phyloP scores from a whole-genome alignment of 129 eudicot species.

The Helianthus annuus region HanXRQr2.0-SUNRISE NC_035434.2:170931469-170931968 shows the following conservation, averaged over 20 bases:
- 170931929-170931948: not conserved
- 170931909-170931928: not conserved
- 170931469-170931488: no score
- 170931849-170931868: constrained; percentile 14
- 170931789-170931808: constrained; percentile 16
- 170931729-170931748: not conserved
- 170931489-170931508: no score
- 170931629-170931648: not conserved
- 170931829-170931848: constrained; percentile 9
- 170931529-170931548: not conserved
- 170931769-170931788: constrained; percentile 6
- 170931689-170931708: not conserved
- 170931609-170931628: constrained; percentile 13
- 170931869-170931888: not conserved
- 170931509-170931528: not conserved
- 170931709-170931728: constrained; percentile 16
- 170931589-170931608: not conserved
- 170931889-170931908: not conserved
- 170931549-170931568: not conserved
- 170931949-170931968: constrained; percentile 9
- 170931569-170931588: not conserved
- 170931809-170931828: not conserved
- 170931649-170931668: not conserved
- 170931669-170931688: not conserved
- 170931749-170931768: constrained; percentile 2